Conservation (phyloP, 2,329 filamentous ascomycete species). For the Alternaria consortialis region DNA sequence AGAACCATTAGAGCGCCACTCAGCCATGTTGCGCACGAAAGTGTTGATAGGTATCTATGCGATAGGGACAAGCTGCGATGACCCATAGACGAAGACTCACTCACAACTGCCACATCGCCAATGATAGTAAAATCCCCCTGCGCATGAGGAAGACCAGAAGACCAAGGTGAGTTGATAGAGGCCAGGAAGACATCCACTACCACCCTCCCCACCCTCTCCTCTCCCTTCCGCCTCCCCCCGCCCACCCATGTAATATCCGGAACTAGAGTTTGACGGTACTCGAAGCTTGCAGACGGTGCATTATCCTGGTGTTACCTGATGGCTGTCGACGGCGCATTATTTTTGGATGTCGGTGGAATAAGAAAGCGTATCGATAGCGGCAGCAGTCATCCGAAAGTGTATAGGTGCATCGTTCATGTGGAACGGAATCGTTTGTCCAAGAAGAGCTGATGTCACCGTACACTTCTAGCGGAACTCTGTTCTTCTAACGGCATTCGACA, state of each 20-base stretch:
- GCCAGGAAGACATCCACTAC: too few relatives aligned
- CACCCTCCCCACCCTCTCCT: too few relatives aligned
- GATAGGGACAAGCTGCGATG: too few relatives aligned
- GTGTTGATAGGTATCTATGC: too few relatives aligned
- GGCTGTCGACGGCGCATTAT: constrained; percentile 9
- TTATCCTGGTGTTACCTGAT: constrained; percentile 6
- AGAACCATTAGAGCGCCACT: constrained; percentile 2
- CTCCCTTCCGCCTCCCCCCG: too few relatives aligned
- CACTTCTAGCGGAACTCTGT: constrained; percentile 5
- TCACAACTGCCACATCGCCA: too few relatives aligned
- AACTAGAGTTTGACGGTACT: constrained; percentile 2
- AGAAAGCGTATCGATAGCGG: constrained; percentile 30
- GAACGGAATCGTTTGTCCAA: not conserved
- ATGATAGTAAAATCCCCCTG: too few relatives aligned
- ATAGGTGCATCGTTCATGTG: constrained; percentile 6
- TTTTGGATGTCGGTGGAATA: constrained; percentile 22
- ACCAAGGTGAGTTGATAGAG: too few relatives aligned
- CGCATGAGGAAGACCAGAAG: too few relatives aligned
- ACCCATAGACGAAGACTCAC: too few relatives aligned
- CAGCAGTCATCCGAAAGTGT: constrained; percentile 15
- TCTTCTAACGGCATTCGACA: not conserved
- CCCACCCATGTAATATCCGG: not conserved
- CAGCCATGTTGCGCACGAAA: not conserved
- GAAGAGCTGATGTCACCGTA: constrained; percentile 1
- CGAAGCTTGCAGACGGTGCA: constrained; percentile 2